Conservation (phyloP, 2,329 filamentous ascomycete species). For the Chaetomium sp. region DNA sequence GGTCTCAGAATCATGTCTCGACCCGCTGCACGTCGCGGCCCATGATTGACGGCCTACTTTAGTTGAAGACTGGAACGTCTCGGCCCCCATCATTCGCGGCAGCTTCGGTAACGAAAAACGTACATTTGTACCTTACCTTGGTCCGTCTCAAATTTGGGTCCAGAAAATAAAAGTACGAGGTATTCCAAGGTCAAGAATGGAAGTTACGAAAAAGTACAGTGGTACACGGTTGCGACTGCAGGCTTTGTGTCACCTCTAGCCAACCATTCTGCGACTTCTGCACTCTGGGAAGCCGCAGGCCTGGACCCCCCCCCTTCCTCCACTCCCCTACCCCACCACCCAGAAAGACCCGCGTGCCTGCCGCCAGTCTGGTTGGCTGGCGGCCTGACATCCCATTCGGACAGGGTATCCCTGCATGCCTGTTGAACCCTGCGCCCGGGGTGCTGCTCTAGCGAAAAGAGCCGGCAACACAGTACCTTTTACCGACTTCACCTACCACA, state of each 20-base stretch:
- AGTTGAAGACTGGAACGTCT: background rate
- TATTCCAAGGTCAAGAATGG: background rate
- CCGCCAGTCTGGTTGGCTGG: conserved; percentile 16
- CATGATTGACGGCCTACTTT: background rate
- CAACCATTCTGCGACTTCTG: conserved; percentile 12
- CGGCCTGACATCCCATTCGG: background rate
- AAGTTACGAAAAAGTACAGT: background rate
- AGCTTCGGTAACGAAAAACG: background rate
- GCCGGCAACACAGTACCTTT: conserved; percentile 9
- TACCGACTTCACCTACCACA: conserved; percentile 18
- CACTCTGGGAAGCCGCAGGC: conserved; percentile 17
- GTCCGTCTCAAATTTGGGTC: conserved; percentile 18
- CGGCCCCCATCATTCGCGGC: background rate
- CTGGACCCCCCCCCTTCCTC: conserved; percentile 14
- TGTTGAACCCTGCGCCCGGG: conserved; percentile 14
- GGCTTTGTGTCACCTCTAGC: conserved; percentile 17
- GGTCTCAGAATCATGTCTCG: conserved; percentile 15
- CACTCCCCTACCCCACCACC: conserved; percentile 2
- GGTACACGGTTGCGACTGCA: conserved; percentile 12
- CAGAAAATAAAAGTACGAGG: conserved; percentile 6
- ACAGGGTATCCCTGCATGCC: conserved; percentile 16
- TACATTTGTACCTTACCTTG: background rate
- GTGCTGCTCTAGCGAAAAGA: conserved; percentile 13
- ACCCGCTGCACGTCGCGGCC: conserved; percentile 15
- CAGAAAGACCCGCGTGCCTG: background rate